phyloP scores from a whole-genome alignment of 2,329 filamentous ascomycete species.

The Talaromyces marneffei region DNA sequence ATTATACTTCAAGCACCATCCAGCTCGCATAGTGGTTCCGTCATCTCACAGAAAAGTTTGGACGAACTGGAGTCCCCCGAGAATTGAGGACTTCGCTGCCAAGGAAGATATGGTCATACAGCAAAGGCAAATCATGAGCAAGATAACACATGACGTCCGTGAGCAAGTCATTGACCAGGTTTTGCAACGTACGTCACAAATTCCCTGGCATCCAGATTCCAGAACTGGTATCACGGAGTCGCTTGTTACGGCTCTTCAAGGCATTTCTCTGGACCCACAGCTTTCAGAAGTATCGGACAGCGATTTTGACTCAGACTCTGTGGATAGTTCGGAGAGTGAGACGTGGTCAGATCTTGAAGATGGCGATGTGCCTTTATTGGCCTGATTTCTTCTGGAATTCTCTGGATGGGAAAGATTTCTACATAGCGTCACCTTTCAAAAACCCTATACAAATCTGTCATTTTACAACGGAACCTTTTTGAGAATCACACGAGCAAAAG shows the following conservation, averaged over 20 bases:
- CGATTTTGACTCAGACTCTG: neutral
- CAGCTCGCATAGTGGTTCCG: slow-evolving; percentile 22
- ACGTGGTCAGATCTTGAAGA: neutral
- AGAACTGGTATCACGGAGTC: slow-evolving; percentile 18
- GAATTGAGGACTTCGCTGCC: slow-evolving; percentile 11
- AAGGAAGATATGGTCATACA: slow-evolving; percentile 11
- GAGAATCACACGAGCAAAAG: no score
- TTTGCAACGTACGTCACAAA: slow-evolving; percentile 16
- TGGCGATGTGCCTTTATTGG: neutral
- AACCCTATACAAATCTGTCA: no score
- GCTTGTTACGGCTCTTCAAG: neutral
- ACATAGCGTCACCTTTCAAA: no score
- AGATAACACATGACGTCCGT: slow-evolving; percentile 22
- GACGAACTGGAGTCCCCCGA: slow-evolving; percentile 25
- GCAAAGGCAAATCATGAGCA: slow-evolving; percentile 22
- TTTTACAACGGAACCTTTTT: no score
- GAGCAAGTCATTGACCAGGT: slow-evolving; percentile 21
- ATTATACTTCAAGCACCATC: slow-evolving; percentile 27
- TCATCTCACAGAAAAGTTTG: slow-evolving; percentile 25
- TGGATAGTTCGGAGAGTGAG: neutral
- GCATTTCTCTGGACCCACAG: neutral
- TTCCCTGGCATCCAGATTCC: slow-evolving; percentile 22
- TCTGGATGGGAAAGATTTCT: no score
- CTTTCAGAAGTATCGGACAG: neutral
- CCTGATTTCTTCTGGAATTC: neutral